Percentiles rank a stretch among this genome's conserved stretches.
phyloP scores from a whole-genome alignment of 805 yeast species.

The Priceomyces haplophilus region DNA sequence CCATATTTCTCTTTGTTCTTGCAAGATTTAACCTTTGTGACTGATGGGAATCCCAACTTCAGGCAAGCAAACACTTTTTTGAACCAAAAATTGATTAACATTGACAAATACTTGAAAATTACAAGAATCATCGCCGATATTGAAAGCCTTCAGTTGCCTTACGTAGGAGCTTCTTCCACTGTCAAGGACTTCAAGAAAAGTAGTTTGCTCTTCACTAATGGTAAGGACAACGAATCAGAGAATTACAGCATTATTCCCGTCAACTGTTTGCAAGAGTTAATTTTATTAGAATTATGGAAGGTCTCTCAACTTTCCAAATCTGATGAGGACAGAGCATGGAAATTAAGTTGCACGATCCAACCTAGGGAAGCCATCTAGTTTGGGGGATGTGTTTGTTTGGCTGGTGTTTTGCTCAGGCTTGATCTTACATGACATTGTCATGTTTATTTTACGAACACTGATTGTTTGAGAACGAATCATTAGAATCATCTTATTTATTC shows the following conservation, averaged over 20 bases:
- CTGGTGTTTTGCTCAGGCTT: no score
- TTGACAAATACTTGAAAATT: slow-evolving; percentile 69
- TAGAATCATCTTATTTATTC: no score
- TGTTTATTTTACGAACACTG: no score
- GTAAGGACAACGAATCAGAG: slow-evolving; percentile 20
- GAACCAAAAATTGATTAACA: slow-evolving; percentile 60
- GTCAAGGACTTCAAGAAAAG: slow-evolving; percentile 16
- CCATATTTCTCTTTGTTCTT: slow-evolving; percentile 74
- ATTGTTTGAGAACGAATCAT: no score
- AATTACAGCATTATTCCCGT: slow-evolving; percentile 39
- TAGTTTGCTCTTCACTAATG: slow-evolving; percentile 19
- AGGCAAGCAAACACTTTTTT: slow-evolving; percentile 58
- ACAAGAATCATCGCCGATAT: slow-evolving; percentile 64
- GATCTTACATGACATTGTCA: no score
- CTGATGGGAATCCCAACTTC: slow-evolving; percentile 74
- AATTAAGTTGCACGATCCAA: slow-evolving; percentile 60
- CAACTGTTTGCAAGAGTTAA: slow-evolving; percentile 53
- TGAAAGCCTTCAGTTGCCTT: slow-evolving; percentile 66
- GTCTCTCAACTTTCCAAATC: slow-evolving; percentile 56
- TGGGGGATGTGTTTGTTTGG: no score
- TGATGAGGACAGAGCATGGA: slow-evolving; percentile 71
- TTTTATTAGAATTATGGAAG: slow-evolving; percentile 68
- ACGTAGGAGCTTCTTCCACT: slow-evolving; percentile 25
- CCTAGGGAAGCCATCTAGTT: slow-evolving; percentile 39
- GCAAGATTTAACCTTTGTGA: slow-evolving; percentile 77